Evolutionary conservation across 192 early-diverging fungal species (phyloP).

Genomic region (Polychytrium aggregatum): DNA sequence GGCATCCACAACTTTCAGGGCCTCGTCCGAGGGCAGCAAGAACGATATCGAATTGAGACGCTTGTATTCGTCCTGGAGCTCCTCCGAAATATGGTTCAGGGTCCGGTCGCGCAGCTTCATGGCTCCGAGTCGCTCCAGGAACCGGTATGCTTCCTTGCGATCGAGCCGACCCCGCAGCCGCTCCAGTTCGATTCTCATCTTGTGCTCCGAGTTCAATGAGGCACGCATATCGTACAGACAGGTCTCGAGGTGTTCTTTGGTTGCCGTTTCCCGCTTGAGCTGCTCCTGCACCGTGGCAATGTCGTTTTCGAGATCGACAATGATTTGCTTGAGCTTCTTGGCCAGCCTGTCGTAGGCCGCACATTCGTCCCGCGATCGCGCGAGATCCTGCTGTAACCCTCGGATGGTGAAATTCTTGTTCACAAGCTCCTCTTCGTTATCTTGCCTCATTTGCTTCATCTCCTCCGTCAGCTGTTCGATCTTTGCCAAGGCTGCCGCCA

Average conservation of each 20-base stretch:
- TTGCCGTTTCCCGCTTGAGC: constrained; percentile 19
- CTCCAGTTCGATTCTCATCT: constrained; percentile 34
- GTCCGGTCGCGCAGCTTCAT: constrained; percentile 24
- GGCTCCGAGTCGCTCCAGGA: constrained; percentile 16
- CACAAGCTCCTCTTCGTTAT: constrained; percentile 17
- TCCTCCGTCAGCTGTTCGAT: constrained; percentile 23
- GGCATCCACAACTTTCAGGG: constrained; percentile 16
- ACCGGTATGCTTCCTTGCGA: constrained; percentile 16
- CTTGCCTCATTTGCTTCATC: constrained; percentile 20
- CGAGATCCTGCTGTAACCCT: constrained; percentile 17
- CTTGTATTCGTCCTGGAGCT: constrained; percentile 16
- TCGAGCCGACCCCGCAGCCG: constrained; percentile 25
- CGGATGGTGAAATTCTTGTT: constrained; percentile 24
- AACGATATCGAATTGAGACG: constrained; percentile 20
- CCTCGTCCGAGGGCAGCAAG: constrained; percentile 21
- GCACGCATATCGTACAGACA: constrained; percentile 27
- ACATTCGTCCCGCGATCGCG: constrained; percentile 17
- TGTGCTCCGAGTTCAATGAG: constrained; percentile 25
- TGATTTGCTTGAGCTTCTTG: constrained; percentile 14
- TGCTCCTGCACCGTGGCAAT: constrained; percentile 15
- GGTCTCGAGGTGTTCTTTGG: constrained; percentile 30
- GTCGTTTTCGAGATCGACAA: constrained; percentile 22
- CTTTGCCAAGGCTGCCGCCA: constrained; percentile 25
- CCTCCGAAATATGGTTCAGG: constrained; percentile 22
- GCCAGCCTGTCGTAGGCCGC: constrained; percentile 13